Conservation (phyloP, 306 rosid species). For the Senna tora region DNA sequence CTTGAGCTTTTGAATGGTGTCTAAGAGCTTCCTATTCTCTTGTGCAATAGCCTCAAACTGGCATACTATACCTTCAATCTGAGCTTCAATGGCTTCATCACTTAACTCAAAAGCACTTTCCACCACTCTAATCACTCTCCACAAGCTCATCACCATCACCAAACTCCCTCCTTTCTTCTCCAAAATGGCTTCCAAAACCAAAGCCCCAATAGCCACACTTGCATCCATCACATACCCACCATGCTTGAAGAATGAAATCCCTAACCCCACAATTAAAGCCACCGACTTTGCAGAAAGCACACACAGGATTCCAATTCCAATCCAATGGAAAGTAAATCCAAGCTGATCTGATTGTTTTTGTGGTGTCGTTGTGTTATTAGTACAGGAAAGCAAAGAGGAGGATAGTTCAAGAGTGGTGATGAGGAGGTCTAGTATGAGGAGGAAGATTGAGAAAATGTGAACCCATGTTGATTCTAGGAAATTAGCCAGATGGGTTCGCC, state of each 20-base stretch:
- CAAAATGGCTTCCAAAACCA: conserved; percentile 57
- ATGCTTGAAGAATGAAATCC: conserved; percentile 49
- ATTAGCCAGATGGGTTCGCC: conserved; percentile 56
- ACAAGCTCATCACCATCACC: conserved; percentile 67
- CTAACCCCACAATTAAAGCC: conserved; percentile 54
- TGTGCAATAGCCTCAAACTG: conserved; percentile 59
- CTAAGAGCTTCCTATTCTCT: conserved; percentile 54
- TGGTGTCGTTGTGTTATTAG: background rate
- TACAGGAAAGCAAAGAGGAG: conserved; percentile 51
- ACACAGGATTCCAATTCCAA: conserved; percentile 63
- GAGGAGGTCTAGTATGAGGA: conserved; percentile 62
- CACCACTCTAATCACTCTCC: conserved; percentile 76
- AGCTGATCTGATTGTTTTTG: conserved; percentile 7
- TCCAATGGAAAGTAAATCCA: conserved; percentile 52
- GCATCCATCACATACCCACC: conserved; percentile 64
- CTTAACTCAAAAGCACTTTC: conserved; percentile 80
- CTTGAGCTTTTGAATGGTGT: conserved; percentile 47
- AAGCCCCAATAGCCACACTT: conserved; percentile 53
- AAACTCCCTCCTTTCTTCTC: conserved; percentile 70
- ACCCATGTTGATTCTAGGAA: conserved; percentile 64
- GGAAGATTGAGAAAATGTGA: conserved; percentile 43
- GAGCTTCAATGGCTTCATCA: conserved; percentile 78
- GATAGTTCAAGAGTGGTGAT: conserved; percentile 73
- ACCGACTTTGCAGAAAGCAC: conserved; percentile 51
- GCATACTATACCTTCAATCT: conserved; percentile 53